phyloP scores from a whole-genome alignment of 768 basidiomycete genomes.

The Sarcodon aspratus region DNA sequence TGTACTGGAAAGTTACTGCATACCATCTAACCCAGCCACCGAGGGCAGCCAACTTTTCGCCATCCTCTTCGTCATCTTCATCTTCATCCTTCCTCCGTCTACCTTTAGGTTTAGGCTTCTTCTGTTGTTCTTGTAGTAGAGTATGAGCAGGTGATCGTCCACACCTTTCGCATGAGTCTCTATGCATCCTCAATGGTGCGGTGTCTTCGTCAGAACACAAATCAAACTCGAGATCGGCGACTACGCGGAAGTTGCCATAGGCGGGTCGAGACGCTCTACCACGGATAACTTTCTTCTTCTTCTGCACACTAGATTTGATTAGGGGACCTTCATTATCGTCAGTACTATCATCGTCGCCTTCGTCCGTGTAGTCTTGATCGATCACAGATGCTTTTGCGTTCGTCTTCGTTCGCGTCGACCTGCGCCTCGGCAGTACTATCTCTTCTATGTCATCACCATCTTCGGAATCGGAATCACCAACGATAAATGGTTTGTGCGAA shows the following conservation, averaged over 20 bases:
- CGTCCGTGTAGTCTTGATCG: constrained; percentile 9
- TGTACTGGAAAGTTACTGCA: constrained; percentile 10
- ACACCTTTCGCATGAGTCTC: constrained; percentile 64
- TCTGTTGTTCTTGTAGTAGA: constrained; percentile 18
- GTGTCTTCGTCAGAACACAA: constrained; percentile 44
- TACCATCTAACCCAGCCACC: constrained; percentile 87
- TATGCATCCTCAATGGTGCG: constrained; percentile 46
- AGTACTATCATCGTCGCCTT: constrained; percentile 12
- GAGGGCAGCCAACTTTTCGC: constrained; percentile 33
- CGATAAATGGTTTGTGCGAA: constrained; percentile 18
- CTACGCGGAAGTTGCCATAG: constrained; percentile 34
- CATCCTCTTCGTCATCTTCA: constrained; percentile 42
- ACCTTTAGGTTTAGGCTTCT: constrained; percentile 26
- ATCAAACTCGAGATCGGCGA: constrained; percentile 28
- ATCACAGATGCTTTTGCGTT: constrained; percentile 5
- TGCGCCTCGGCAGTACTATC: constrained; percentile 21
- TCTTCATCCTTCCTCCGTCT: constrained; percentile 29
- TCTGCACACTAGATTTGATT: constrained; percentile 16
- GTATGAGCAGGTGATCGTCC: constrained; percentile 46
- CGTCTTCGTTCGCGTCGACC: constrained; percentile 34
- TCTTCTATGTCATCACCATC: constrained; percentile 21
- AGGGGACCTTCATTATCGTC: constrained; percentile 4
- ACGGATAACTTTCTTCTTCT: constrained; percentile 20
- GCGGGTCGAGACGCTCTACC: constrained; percentile 30
- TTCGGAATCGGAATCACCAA: constrained; percentile 22